phyloP scores from a whole-genome alignment of 371 early-diverging fungal genomes.

The Saksenaea vasiformis region DNA sequence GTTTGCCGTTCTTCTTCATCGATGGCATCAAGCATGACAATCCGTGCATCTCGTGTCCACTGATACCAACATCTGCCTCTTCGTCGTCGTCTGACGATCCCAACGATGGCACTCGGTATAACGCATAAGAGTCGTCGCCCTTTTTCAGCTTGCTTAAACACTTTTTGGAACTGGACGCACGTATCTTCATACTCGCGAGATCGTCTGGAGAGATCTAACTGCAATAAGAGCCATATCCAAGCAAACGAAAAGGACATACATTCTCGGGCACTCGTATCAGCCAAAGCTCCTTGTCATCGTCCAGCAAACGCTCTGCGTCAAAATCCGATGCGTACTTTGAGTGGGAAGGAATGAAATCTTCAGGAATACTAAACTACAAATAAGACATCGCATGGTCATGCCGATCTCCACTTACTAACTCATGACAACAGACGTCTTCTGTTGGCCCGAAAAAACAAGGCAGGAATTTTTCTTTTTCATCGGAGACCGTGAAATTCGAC shows the following conservation, averaged over 20 bases:
- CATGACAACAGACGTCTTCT: not conserved
- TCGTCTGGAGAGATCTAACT: slow-evolving; percentile 36
- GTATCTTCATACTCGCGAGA: slow-evolving; percentile 28
- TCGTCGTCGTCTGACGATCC: slow-evolving; percentile 16
- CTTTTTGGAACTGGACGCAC: slow-evolving; percentile 19
- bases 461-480: not conserved
- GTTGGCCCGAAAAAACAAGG: not conserved
- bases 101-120: slow-evolving; percentile 34
- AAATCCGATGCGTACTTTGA: not conserved
- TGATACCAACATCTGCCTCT: slow-evolving; percentile 33
- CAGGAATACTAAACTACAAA: not conserved
- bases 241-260: slow-evolving; percentile 19
- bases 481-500: not conserved
- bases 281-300: slow-evolving; percentile 53
- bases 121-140: slow-evolving; percentile 22
- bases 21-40: slow-evolving; percentile 44
- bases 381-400: not conserved
- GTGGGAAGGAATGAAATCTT: not conserved
- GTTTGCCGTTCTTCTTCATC: slow-evolving; percentile 31
- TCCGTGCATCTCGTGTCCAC: slow-evolving; percentile 53
- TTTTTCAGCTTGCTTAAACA: slow-evolving; percentile 35
- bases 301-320: slow-evolving; percentile 1
- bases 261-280: slow-evolving; percentile 50
- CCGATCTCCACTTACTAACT: not conserved
- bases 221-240: not conserved